Evolutionary conservation across 2,329 filamentous ascomycete genomes (phyloP).

Genomic region (Ascochyta viciae-villosae): DNA sequence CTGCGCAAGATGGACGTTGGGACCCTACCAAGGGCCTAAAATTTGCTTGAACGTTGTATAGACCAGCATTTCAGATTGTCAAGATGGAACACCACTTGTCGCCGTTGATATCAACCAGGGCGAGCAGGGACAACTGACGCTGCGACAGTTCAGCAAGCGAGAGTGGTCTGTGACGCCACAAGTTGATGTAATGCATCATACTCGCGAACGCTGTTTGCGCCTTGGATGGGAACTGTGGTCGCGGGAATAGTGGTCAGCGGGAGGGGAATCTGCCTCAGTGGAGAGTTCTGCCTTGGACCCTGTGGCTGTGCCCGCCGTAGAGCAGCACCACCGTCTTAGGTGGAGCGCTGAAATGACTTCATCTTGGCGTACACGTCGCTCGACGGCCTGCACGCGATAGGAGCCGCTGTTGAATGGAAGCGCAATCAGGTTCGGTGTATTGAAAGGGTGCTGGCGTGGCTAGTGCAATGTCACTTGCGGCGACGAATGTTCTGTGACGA

Average conservation of each 20-base stretch:
- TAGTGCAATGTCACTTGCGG: not conserved
- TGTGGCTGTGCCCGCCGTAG: constrained; percentile 31
- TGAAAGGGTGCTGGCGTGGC: not conserved
- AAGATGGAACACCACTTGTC: not conserved
- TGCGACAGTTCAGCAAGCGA: not conserved
- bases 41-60: constrained; percentile 41
- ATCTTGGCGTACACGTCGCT: constrained; percentile 12
- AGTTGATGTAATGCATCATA: constrained; percentile 3
- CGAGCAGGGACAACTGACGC: not conserved
- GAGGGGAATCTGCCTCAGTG: constrained; percentile 32
- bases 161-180: not conserved
- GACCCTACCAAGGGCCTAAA: constrained; percentile 50
- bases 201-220: not conserved
- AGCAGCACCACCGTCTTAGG: not conserved
- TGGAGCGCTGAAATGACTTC: constrained; percentile 14
- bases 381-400: constrained; percentile 17
- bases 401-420: constrained; percentile 8
- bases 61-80: not conserved
- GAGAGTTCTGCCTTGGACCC: constrained; percentile 29
- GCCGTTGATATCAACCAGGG: not conserved
- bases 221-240: constrained; percentile 4
- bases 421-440: not conserved
- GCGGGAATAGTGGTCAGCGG: constrained; percentile 8
- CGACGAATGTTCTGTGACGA: not conserved
- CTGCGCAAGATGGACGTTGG: constrained; percentile 49